Base-by-base conservation (phyloP, 805 yeast genomes). In the Kluyveromyces starmeri region DNA sequence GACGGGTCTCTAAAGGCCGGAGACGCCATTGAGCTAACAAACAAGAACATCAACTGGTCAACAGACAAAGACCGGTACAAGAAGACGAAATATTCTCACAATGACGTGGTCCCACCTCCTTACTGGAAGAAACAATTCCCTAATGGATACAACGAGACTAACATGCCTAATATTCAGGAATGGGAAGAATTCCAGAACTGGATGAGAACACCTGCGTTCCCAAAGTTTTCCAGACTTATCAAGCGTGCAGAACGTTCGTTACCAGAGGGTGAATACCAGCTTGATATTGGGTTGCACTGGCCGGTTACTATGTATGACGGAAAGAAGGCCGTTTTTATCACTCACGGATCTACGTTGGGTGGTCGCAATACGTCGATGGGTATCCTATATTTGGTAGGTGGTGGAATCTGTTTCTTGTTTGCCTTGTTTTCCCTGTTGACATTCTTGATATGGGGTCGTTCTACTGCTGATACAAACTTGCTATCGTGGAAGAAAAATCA, bases 181-280 rank as follows among this genome's bases (percentile, higher is more conserved):
- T 78, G 92, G 85, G 89, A 84, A 53, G 78, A 78, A 44, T 72
- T 89, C 47, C 95, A 86, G 64, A 89, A 86, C 58, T 89, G 98
- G 98, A 89, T 89, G 96, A 75, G 94, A 50, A 77, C 89, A 2
- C 77, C 88, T 5, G 92, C 84, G 0, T 64, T 83, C 40, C 71
- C 88, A 12, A 62, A 66, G 14, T 79, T 79, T 53, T 71, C 77
- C 43, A 82, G 81, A 55, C 57, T 83, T 55, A 73, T 74, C 8
- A 65, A 73, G 35, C 68, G 83, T 52, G 81, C 80, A 50, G 76
- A 72, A 40, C 51, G 73, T 31, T 58, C 59, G 2, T 55, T 82
- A 41, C 50, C 57, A 9, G 62, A 64, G 4, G 92, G 92, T 25
- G 65, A 65, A 9, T 83, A 82, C 50, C 75, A 79, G 55, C 61